phyloP scores from a whole-genome alignment of 139 green algal genomes.

The Closterium sp. region DNA sequence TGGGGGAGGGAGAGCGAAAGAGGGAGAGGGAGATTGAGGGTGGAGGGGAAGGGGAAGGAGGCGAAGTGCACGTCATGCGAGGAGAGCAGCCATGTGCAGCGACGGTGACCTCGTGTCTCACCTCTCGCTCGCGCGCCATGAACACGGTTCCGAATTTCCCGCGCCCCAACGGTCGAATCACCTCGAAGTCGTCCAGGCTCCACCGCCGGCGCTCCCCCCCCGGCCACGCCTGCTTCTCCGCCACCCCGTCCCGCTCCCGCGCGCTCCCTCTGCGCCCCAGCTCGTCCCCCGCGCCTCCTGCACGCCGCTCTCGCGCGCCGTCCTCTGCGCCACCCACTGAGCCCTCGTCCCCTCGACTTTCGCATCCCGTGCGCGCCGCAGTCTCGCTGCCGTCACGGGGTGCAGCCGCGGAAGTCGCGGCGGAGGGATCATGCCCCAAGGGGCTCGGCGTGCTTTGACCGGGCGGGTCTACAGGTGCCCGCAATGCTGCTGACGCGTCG shows the following conservation, averaged over 20 bases:
- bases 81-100: no score
- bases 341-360: neutral
- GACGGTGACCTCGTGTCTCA: neutral
- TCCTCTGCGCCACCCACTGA: neutral
- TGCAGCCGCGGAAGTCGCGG: neutral
- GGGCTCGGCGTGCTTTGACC: neutral
- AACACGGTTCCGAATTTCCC: neutral
- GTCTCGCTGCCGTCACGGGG: neutral
- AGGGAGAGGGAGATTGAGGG: no score
- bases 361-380: neutral
- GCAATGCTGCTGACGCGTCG: neutral
- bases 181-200: neutral
- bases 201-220: neutral
- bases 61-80: neutral
- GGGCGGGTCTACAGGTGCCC: neutral
- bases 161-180: neutral
- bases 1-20: no score
- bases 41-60: no score
- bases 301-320: neutral
- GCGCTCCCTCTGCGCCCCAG: neutral
- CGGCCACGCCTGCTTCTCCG: neutral
- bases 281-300: neutral
- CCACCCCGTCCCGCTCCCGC: neutral
- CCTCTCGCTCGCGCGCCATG: neutral
- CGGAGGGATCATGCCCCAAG: neutral